Conservation (phyloP, 257 asterid genomes). For the Mitragyna speciosa region DNA sequence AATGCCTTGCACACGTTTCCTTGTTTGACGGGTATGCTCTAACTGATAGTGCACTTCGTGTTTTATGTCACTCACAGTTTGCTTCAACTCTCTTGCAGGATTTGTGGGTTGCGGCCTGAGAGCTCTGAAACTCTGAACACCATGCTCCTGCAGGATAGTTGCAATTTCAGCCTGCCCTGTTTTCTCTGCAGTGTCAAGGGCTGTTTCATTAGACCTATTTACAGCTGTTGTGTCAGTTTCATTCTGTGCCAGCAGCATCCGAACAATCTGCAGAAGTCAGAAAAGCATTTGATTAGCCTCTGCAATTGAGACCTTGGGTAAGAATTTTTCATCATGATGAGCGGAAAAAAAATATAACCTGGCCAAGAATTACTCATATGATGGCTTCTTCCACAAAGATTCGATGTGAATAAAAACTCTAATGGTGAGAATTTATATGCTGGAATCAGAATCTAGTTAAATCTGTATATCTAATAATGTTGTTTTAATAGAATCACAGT, state of each 20-base stretch:
- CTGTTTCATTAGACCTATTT: conserved; percentile 44
- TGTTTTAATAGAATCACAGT: not conserved
- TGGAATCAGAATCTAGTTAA: not conserved
- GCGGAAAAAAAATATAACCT: not conserved
- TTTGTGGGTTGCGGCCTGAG: conserved; percentile 35
- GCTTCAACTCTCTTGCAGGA: conserved; percentile 47
- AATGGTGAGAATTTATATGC: not conserved
- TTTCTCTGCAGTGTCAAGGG: conserved; percentile 43
- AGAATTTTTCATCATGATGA: not conserved
- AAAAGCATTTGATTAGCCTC: conserved; percentile 10
- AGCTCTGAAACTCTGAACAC: conserved; percentile 29
- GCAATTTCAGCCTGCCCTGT: conserved; percentile 30
- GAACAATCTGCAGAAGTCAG: conserved; percentile 38
- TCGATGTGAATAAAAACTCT: not conserved
- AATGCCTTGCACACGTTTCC: conserved; percentile 46
- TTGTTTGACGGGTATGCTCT: conserved; percentile 44
- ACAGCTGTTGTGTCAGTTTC: conserved; percentile 34
- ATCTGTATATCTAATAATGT: not conserved
- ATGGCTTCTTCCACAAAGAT: not conserved
- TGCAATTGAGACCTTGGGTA: not conserved
- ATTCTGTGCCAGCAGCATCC: conserved; percentile 32
- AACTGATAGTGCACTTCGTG: conserved; percentile 51
- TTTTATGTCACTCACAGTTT: conserved; percentile 52
- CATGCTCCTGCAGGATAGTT: conserved; percentile 34
- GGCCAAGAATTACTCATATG: not conserved